Base-by-base conservation (phyloP, 2,329 filamentous ascomycete genomes). In the Cladophialophora carrionii region DNA sequence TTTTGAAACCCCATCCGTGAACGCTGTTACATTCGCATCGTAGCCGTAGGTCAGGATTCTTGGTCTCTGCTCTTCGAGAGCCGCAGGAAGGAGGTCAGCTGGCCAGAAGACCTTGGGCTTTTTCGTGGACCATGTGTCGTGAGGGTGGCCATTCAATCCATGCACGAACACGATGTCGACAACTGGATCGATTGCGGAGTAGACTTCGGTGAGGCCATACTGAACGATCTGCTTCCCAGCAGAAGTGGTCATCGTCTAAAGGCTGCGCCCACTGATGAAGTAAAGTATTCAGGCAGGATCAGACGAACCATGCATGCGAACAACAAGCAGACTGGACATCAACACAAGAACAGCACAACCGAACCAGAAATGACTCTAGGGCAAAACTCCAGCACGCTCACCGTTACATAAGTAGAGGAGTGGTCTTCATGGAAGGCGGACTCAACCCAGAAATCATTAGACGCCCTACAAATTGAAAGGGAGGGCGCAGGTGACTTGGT, bases 31-130 rank as follows among this genome's bases (percentile, higher is more conserved):
- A 64, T 90, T 87, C 26, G 89, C 88, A 74, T 92, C 90, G 74
- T 91, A 92, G 26, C 89, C 89, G 73, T 91, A 91, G 0, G 88
- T 87, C 61, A 91, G 76, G 22, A 92, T 79, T 58, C 90, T 86
- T 59, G 87, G 87, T 26, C 83, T 83, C 10, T 81, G 80, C 9
- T 81, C 78, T 60, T 81, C 82, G 17, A 91, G 78, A 1, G 87
- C 82, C 0, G 77, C 74, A 0, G 89, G 88, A 1, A 92, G 81
- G 14, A 92, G 81, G 67, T 91, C 86, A 12, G 81, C 77, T 0
- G 89, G 89, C 89, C 89, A 92, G 76, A 88, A 91, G 32, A 85
- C 80, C 46, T 82, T 82, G 67, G 85, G 83, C 63, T 78, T 77
- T 60, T 78, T 77, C n/a, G 80, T 78, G 0, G 80, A 79, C 82